Evolutionary conservation across 1,139 yeast species (phyloP).

Genomic region (Lodderomyces metapsilosis): DNA sequence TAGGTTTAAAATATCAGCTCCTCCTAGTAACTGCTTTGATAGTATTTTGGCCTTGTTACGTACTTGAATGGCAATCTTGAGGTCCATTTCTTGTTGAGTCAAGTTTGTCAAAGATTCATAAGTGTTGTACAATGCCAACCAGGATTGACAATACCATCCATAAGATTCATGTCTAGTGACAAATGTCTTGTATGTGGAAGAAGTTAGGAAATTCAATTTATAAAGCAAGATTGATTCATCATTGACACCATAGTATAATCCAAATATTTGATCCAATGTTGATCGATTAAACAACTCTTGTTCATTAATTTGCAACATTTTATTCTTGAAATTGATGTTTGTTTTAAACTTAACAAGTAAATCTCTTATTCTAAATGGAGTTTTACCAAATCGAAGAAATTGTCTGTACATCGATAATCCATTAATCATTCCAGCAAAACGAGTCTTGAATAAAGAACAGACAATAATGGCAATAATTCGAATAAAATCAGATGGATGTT

Average conservation of each 20-base stretch:
- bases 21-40: constrained; percentile 38
- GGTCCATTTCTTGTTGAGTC: constrained; percentile 43
- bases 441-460: constrained; percentile 32
- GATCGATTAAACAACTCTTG: constrained; percentile 36
- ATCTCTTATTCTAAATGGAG: constrained; percentile 56
- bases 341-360: constrained; percentile 23
- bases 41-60: constrained; percentile 37
- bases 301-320: constrained; percentile 20
- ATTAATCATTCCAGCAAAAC: constrained; percentile 39
- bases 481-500: constrained; percentile 43
- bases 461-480: constrained; percentile 32
- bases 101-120: constrained; percentile 38
- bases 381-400: constrained; percentile 66
- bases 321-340: constrained; percentile 12
- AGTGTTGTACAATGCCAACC: constrained; percentile 52
- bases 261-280: constrained; percentile 47
- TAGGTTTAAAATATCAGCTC: constrained; percentile 7
- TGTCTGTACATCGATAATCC: constrained; percentile 65
- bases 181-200: constrained; percentile 31
- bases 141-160: constrained; percentile 65
- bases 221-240: constrained; percentile 59
- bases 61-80: constrained; percentile 40
- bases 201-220: constrained; percentile 51
- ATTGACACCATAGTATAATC: constrained; percentile 59
- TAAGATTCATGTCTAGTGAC: constrained; percentile 54